phyloP scores from a whole-genome alignment of 1,139 yeast species.

The Sugiyamaella grinbergsii region DNA sequence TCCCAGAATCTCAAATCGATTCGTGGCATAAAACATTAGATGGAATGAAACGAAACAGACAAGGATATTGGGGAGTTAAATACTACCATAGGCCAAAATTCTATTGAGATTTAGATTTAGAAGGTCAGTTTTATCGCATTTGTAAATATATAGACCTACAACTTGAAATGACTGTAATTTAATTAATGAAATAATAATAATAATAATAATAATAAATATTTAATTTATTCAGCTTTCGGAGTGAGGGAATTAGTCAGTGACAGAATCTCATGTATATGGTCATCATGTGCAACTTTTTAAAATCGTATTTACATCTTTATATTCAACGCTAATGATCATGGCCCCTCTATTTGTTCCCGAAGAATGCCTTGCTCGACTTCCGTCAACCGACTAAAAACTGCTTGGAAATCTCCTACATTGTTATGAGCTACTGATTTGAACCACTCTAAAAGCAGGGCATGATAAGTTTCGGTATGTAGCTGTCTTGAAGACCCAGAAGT shows the following conservation, averaged over 20 bases:
- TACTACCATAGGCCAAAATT: slow-evolving; percentile 14
- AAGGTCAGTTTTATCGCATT: not conserved
- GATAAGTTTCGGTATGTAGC: slow-evolving; percentile 22
- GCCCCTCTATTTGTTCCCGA: slow-evolving; percentile 2
- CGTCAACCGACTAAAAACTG: slow-evolving; percentile 53
- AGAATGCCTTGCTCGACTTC: slow-evolving; percentile 61
- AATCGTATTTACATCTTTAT: not conserved
- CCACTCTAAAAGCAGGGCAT: slow-evolving; percentile 40
- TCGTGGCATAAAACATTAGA: slow-evolving; percentile 26
- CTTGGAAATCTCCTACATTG: slow-evolving; percentile 57
- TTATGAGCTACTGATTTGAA: slow-evolving; percentile 27
- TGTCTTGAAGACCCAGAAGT: slow-evolving; percentile 6
- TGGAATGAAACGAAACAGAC: slow-evolving; percentile 21
- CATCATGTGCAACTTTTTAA: not conserved
- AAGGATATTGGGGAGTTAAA: slow-evolving; percentile 27
- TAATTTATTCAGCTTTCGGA: no score
- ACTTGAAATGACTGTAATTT: not conserved
- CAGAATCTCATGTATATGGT: no score
- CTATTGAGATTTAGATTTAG: not conserved
- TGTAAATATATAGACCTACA: slow-evolving; percentile 7
- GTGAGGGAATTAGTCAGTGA: no score
- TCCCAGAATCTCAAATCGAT: slow-evolving; percentile 23
- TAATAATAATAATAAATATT: no score
- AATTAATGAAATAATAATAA: slow-evolving; percentile 3
- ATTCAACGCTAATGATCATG: not conserved